A percentile compares a stretch with the other conserved stretches of the same genome.
Evolutionary conservation across 2,329 filamentous ascomycete species (phyloP).

Genomic region (Diaporthe destruens): DNA sequence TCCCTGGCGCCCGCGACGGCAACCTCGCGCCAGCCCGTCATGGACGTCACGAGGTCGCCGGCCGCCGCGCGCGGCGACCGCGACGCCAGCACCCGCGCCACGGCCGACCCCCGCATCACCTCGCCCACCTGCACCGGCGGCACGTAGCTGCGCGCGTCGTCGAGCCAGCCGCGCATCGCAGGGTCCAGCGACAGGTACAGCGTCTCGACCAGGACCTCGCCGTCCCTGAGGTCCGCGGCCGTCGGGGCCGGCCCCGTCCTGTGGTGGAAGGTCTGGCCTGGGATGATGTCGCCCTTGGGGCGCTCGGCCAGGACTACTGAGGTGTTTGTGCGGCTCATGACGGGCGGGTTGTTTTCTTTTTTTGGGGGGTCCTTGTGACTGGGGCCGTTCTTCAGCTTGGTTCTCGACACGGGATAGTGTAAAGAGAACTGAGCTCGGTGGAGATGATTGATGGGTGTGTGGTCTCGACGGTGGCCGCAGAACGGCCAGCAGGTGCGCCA

Average conservation of each 20-base stretch:
- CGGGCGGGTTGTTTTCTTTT: background rate
- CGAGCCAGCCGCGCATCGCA: conserved; percentile 75
- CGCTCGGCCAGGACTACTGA: conserved; percentile 71
- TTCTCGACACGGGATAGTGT: background rate
- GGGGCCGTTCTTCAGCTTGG: background rate
- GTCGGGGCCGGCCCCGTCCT: conserved; percentile 65
- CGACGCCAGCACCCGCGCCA: conserved; percentile 65
- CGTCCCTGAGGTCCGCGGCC: conserved; percentile 59
- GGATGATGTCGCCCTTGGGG: conserved; percentile 70
- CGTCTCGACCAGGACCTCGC: conserved; percentile 63
- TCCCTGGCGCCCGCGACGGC: conserved; percentile 63
- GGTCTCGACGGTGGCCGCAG: background rate
- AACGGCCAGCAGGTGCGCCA: background rate
- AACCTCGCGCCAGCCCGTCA: conserved; percentile 70
- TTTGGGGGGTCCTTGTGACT: background rate
- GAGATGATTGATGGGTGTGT: background rate
- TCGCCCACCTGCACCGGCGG: conserved; percentile 71
- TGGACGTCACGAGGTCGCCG: conserved; percentile 64
- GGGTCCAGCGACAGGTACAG: conserved; percentile 73
- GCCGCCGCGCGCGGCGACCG: conserved; percentile 59
- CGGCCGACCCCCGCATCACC: conserved; percentile 69
- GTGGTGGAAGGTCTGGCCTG: conserved; percentile 73
- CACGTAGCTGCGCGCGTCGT: conserved; percentile 61
- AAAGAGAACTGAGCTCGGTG: background rate
- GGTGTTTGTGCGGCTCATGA: conserved; percentile 38